Conservation (phyloP, 805 yeast species). For the Peterozyma toletana region DNA sequence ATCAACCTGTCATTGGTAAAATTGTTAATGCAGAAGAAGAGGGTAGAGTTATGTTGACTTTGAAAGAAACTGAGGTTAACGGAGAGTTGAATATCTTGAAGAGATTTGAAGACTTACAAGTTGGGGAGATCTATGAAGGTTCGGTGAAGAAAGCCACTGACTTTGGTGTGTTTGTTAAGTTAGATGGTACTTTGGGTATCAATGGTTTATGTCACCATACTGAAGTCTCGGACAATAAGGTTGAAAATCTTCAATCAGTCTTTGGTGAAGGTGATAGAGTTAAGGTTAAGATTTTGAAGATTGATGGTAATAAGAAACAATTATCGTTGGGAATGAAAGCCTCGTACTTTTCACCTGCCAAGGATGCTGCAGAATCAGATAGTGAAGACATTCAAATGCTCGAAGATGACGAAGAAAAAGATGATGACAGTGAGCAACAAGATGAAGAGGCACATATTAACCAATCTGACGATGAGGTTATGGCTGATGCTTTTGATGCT, state of each 20-base stretch:
- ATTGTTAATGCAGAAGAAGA: slow-evolving; percentile 56
- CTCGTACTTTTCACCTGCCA: slow-evolving; percentile 52
- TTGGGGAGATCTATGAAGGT: slow-evolving; percentile 73
- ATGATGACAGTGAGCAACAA: slow-evolving; percentile 21
- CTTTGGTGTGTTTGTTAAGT: slow-evolving; percentile 83
- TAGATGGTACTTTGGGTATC: slow-evolving; percentile 67
- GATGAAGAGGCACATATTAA: slow-evolving; percentile 24
- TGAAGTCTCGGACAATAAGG: slow-evolving; percentile 67
- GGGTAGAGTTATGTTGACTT: slow-evolving; percentile 63
- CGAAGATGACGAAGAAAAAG: slow-evolving; percentile 22
- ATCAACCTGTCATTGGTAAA: slow-evolving; percentile 72
- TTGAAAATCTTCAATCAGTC: slow-evolving; percentile 51
- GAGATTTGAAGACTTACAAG: slow-evolving; percentile 57
- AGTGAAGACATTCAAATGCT: slow-evolving; percentile 23
- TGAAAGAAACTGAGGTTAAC: slow-evolving; percentile 73
- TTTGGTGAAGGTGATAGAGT: slow-evolving; percentile 90
- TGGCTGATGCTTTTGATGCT: slow-evolving; percentile 26
- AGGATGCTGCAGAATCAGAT: slow-evolving; percentile 15
- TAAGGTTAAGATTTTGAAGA: slow-evolving; percentile 68
- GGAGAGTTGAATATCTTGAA: slow-evolving; percentile 59
- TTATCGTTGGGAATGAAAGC: slow-evolving; percentile 92
- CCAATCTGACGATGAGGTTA: slow-evolving; percentile 25
- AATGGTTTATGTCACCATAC: slow-evolving; percentile 86
- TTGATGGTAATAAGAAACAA: slow-evolving; percentile 61
- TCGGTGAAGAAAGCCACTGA: slow-evolving; percentile 70